Conservation (phyloP, 1,284 basidiomycete species). For the Cronartium quercuum region DNA sequence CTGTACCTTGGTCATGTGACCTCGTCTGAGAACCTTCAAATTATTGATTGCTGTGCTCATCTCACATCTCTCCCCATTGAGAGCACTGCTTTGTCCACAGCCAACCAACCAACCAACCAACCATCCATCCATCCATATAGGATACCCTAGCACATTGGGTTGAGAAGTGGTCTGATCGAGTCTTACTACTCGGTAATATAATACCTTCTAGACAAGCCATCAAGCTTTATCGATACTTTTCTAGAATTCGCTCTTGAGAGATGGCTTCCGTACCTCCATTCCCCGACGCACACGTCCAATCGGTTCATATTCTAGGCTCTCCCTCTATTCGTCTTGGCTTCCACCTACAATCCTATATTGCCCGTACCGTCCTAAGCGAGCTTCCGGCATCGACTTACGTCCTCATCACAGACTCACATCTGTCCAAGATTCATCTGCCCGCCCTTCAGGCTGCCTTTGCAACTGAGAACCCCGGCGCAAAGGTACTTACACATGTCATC, state of each 20-base stretch:
- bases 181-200: background rate
- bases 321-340: conserved; percentile 88
- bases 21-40: too few relatives aligned
- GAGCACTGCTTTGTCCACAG: background rate
- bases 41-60: too few relatives aligned
- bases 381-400: conserved; percentile 79
- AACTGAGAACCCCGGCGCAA: conserved; percentile 50
- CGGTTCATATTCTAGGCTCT: conserved; percentile 75
- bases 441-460: conserved; percentile 65
- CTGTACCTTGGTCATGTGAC: too few relatives aligned
- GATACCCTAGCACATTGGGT: background rate
- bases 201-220: background rate
- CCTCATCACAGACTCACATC: conserved; percentile 83
- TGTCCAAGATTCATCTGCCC: conserved; percentile 69
- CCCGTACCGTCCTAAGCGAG: conserved; percentile 66
- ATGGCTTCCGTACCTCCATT: background rate
- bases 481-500: conserved; percentile 45
- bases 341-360: conserved; percentile 71
- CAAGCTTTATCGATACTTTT: background rate
- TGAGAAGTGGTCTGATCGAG: background rate
- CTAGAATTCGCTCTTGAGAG: background rate
- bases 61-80: too few relatives aligned
- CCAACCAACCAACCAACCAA: background rate
- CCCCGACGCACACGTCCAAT: conserved; percentile 43
- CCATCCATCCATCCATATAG: background rate